phyloP scores from a whole-genome alignment of 208 protist genomes.

The Novymonas esmeraldas region DNA sequence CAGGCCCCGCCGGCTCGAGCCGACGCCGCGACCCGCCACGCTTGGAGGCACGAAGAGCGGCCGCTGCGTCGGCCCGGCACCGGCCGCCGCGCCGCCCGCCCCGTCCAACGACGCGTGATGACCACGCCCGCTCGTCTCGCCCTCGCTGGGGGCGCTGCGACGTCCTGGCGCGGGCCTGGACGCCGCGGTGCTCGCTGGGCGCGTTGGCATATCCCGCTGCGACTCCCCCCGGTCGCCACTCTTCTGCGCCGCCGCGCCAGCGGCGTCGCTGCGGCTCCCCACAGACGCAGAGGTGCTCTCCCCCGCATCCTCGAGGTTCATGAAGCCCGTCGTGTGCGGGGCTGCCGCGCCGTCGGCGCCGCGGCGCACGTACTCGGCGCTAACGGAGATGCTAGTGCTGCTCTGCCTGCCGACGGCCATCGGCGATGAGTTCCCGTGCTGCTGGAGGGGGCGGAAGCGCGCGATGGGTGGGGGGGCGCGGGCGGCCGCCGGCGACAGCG shows the following conservation, averaged over 20 bases:
- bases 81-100: too few species aligned
- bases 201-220: not conserved
- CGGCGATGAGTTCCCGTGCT: conserved; percentile 1
- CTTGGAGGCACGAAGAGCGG: conserved; percentile 3
- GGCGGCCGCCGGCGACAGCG: not conserved
- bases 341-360: conserved; percentile 12
- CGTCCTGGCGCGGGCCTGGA: not conserved
- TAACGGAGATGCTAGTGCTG: conserved; percentile 18
- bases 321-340: conserved; percentile 27
- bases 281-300: conserved; percentile 14
- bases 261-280: not conserved
- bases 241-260: not conserved
- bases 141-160: not conserved
- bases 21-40: not conserved
- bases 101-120: not conserved
- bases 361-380: conserved; percentile 34
- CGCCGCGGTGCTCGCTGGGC: conserved; percentile 7
- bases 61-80: not conserved
- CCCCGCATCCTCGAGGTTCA: conserved; percentile 39
- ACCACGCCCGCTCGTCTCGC: not conserved
- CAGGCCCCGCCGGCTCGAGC: conserved; percentile 1
- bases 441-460: not conserved
- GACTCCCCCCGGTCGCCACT: not conserved
- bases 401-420: not conserved
- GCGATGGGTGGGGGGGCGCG: not conserved